Evolutionary conservation across 2,329 filamentous ascomycete genomes (phyloP).

Genomic region (Cryoendolithus antarcticus): DNA sequence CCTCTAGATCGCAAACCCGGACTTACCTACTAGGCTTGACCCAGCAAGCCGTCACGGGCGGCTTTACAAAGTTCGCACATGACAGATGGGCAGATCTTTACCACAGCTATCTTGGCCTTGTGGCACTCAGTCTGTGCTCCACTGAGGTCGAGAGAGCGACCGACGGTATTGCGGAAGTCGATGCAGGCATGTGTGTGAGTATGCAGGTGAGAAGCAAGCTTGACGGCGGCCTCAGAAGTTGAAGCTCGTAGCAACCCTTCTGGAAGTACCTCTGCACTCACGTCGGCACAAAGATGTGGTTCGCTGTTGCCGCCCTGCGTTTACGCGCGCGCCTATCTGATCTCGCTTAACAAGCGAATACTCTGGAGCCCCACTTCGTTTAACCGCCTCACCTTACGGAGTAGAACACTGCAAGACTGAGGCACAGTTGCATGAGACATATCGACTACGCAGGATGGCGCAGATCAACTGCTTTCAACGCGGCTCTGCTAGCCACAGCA

Average conservation of each 20-base stretch:
- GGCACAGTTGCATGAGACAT: no score
- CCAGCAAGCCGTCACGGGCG: constrained; percentile 59
- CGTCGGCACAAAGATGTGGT: no score
- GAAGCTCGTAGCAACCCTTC: constrained; percentile 5
- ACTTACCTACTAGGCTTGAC: constrained; percentile 72
- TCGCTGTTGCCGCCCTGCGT: no score
- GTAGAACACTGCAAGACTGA: no score
- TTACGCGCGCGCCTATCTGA: no score
- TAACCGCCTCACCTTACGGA: no score
- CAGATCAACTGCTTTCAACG: no score
- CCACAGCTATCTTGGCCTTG: constrained; percentile 79
- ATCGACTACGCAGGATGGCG: no score
- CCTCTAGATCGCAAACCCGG: constrained; percentile 24
- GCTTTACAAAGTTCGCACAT: constrained; percentile 34
- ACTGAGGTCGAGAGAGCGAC: constrained; percentile 44
- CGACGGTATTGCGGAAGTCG: constrained; percentile 52
- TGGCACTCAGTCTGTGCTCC: constrained; percentile 53
- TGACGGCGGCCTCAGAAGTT: constrained; percentile 9
- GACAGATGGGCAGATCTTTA: constrained; percentile 52
- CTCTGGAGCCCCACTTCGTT: no score
- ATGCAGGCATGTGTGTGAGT: constrained; percentile 66
- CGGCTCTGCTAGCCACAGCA: no score
- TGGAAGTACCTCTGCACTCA: no score
- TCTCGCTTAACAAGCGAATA: no score
- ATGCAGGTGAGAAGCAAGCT: constrained; percentile 33